These are phyloP conservation scores for Amaranthus palmeri DNA, from an alignment of 148 eudicot species.

Conservation along the genomic window DNA sequence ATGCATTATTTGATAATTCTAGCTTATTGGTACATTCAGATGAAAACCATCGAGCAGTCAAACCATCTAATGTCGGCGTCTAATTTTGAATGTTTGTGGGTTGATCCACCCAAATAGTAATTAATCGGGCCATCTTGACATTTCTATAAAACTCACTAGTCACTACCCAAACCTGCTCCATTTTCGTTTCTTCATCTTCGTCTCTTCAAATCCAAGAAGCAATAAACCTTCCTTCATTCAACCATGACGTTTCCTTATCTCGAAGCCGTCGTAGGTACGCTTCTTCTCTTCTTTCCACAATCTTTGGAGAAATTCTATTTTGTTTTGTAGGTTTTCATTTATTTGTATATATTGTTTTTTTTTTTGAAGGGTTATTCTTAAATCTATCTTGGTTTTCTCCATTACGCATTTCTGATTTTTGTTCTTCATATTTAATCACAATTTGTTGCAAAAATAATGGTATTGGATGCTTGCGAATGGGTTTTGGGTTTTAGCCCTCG, in stretches of 20 bases:
- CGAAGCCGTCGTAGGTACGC: constrained; percentile 84
- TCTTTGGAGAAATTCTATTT: background rate
- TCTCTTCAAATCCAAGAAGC: constrained; percentile 5
- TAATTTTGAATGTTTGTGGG: background rate
- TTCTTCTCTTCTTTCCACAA: background rate
- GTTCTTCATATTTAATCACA: background rate
- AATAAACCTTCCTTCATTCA: constrained; percentile 4
- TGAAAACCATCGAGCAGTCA: too few species aligned
- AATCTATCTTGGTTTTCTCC: background rate
- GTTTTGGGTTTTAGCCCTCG: constrained; percentile 17
- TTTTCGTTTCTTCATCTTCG: constrained; percentile 7
- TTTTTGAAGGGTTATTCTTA: background rate
- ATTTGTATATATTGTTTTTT: background rate
- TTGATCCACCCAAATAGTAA: background rate
- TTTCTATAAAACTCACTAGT: background rate
- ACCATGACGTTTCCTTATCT: constrained; percentile 90
- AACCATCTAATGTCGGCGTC: too few species aligned
- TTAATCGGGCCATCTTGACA: background rate
- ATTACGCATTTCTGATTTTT: background rate
- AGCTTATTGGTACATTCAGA: too few species aligned
- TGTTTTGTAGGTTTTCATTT: background rate
- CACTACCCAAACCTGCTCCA: background rate
- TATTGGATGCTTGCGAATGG: background rate
- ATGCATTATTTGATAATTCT: too few species aligned
- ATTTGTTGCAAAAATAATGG: background rate